A percentile compares a stretch with the other conserved stretches of the same genome.
These are phyloP conservation scores for Aphanomyces cochlioides DNA, from an alignment of 352 stramenopile genomes.

Conservation along the genomic window DNA sequence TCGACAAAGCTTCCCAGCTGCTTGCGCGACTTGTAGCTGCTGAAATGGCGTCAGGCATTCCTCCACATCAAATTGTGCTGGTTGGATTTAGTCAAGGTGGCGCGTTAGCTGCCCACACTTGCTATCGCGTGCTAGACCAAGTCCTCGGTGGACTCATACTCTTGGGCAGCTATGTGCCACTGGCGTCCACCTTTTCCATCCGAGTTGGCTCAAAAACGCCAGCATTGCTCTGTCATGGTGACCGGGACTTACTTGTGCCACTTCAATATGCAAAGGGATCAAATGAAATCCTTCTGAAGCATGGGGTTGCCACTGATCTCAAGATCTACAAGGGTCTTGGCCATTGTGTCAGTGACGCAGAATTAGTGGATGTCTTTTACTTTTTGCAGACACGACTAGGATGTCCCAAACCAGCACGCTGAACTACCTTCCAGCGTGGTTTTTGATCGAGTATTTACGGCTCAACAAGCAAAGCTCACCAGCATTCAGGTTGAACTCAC, in stretches of 20 bases:
- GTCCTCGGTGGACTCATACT: conserved; percentile 25
- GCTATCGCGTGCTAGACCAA: conserved; percentile 9
- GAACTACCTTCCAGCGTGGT: no score
- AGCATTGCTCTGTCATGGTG: conserved; percentile 23
- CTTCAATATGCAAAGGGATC: conserved; percentile 21
- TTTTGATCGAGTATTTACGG: no score
- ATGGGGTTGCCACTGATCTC: neutral
- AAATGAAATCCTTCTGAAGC: conserved; percentile 9
- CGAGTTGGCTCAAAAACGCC: neutral
- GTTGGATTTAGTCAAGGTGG: conserved; percentile 80
- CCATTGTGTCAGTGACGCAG: neutral
- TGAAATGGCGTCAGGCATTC: conserved; percentile 34
- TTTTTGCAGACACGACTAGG: conserved; percentile 11
- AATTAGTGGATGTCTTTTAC: neutral
- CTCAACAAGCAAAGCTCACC: no score
- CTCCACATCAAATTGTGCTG: conserved; percentile 59
- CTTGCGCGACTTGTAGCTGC: conserved; percentile 49
- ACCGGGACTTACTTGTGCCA: conserved; percentile 25
- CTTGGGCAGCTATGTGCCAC: conserved; percentile 28
- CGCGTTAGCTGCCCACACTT: conserved; percentile 44
- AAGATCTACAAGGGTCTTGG: neutral
- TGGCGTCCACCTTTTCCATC: conserved; percentile 19
- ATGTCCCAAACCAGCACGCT: no score
- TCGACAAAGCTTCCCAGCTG: conserved; percentile 40
- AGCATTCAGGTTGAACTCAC: no score